A percentile compares a stretch with the other conserved stretches of the same genome.
Evolutionary conservation across 164 flowering plant genomes (phyloP).

Genomic region (Magnolia changhungtana): DNA sequence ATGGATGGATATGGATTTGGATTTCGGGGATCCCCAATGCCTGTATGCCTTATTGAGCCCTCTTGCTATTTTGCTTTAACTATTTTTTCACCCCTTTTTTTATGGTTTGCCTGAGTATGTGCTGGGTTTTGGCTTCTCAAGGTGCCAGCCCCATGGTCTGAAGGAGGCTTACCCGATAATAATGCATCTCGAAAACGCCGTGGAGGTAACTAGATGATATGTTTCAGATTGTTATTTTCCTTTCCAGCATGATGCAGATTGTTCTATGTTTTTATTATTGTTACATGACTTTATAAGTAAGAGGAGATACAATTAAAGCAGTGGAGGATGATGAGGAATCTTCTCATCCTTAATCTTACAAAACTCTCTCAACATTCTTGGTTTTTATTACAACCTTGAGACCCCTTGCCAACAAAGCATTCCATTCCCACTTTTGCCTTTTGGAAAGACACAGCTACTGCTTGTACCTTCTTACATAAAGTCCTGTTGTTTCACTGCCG

Average conservation of each 20-base stretch:
- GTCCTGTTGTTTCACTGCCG: too few relatives aligned
- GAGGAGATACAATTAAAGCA: background rate
- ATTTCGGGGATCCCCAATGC: conserved; percentile 33
- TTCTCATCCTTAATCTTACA: too few relatives aligned
- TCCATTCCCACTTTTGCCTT: too few relatives aligned
- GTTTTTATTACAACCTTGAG: too few relatives aligned
- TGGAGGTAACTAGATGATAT: conserved; percentile 29
- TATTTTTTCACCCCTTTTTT: too few relatives aligned
- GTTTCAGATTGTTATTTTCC: background rate
- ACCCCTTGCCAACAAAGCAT: too few relatives aligned
- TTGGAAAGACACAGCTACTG: too few relatives aligned
- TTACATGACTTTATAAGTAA: background rate
- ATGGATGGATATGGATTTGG: conserved; percentile 40
- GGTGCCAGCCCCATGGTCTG: conserved; percentile 36
- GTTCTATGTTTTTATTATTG: background rate
- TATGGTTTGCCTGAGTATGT: background rate
- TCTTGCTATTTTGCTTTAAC: background rate
- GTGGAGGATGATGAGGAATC: too few relatives aligned
- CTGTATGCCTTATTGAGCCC: conserved; percentile 15
- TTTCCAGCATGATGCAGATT: background rate
- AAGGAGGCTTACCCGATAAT: conserved; percentile 32
- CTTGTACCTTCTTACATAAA: too few relatives aligned
- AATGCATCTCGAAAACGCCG: conserved; percentile 47
- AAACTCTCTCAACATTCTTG: too few relatives aligned
- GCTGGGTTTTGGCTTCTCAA: conserved; percentile 15